Evolutionary conservation across 257 asterid genomes (phyloP), one percentile per base, ranked within the genome.

Genomic region (Primulina eburnea): DNA sequence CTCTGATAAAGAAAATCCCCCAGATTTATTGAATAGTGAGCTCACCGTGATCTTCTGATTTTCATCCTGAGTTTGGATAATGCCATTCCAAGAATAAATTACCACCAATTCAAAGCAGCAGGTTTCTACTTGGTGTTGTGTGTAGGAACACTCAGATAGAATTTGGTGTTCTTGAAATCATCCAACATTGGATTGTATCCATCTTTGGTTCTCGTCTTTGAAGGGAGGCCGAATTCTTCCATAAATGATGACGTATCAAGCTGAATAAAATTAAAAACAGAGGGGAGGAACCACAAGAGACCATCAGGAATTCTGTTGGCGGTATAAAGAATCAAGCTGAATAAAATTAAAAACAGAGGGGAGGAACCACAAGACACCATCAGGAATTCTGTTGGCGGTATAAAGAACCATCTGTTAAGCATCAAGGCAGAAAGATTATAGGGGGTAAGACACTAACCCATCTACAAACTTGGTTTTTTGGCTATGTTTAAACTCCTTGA

Each of bases 151-250:
- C 99, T 94, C 63, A 91, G 85, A 75, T 89, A 94, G 73, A 94
- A 75, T 79, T 91, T 89, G 43, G 97, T 91, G 83, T 94, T 94
- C 88, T 88, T 91, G 92, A 94, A 94, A 80, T 94, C 99, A 71
- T 94, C 99, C 74, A 94, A 72, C 82, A 94, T 85, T 24, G 99
- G 97, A 67, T 94, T 94, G 87, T 89, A 94, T 74, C 97, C 99
- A 55, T 91, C 97, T 79, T 73, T 87, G 57, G 97, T 94, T 82
- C 89, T 89, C 20, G 99, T 94, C 89, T 84, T 91, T 18, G 91
- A 55, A 55, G 97, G 97, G 78, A 94, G 87, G 52, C 99, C 97
- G 6, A 94, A 94, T 76, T 94, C 97, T 77, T 91, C 96, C 99
- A 94, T 94, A 82, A 91, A 91, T 5, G 95, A 77, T 20, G 97